Conservation (phyloP, 116 monocot species). For the Iris pallida region DNA sequence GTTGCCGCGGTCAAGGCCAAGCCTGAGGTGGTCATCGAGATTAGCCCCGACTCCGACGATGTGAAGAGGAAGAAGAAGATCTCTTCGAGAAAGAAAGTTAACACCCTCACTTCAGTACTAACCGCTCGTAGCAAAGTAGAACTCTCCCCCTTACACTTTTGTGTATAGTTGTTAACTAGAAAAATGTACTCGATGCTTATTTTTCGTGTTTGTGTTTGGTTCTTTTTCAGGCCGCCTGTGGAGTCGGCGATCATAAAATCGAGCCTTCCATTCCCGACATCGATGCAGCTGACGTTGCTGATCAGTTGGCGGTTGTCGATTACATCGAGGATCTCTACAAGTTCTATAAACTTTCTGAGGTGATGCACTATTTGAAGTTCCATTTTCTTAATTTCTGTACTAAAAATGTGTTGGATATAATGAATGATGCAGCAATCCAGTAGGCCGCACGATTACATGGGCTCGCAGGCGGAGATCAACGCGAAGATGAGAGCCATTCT, state of each 20-base stretch:
- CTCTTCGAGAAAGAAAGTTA: slow-evolving; percentile 36
- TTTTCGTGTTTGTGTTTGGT: neutral
- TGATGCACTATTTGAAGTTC: neutral
- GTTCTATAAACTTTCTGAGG: slow-evolving; percentile 44
- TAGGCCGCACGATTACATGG: slow-evolving; percentile 62
- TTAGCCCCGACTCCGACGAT: slow-evolving; percentile 27
- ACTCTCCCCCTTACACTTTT: too few relatives aligned
- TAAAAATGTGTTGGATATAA: too few relatives aligned
- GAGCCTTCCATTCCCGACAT: slow-evolving; percentile 26
- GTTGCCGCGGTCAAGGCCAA: slow-evolving; percentile 17
- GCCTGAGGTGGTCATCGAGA: slow-evolving; percentile 28
- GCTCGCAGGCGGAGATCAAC: slow-evolving; percentile 66
- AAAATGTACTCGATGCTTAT: neutral
- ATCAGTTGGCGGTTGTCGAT: slow-evolving; percentile 36
- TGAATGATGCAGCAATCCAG: slow-evolving; percentile 1
- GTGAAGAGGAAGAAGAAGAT: neutral
- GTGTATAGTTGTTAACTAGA: neutral
- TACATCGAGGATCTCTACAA: slow-evolving; percentile 58
- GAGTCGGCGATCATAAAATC: slow-evolving; percentile 25
- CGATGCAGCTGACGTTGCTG: slow-evolving; percentile 22
- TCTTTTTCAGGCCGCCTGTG: slow-evolving; percentile 34
- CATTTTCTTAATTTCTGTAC: too few relatives aligned
- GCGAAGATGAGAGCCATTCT: slow-evolving; percentile 79
- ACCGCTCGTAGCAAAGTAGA: slow-evolving; percentile 86
- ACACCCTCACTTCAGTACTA: slow-evolving; percentile 67